These are phyloP conservation scores for Capronia coronata DNA, from an alignment of 2,329 filamentous ascomycete genomes.

Conservation along the genomic window DNA sequence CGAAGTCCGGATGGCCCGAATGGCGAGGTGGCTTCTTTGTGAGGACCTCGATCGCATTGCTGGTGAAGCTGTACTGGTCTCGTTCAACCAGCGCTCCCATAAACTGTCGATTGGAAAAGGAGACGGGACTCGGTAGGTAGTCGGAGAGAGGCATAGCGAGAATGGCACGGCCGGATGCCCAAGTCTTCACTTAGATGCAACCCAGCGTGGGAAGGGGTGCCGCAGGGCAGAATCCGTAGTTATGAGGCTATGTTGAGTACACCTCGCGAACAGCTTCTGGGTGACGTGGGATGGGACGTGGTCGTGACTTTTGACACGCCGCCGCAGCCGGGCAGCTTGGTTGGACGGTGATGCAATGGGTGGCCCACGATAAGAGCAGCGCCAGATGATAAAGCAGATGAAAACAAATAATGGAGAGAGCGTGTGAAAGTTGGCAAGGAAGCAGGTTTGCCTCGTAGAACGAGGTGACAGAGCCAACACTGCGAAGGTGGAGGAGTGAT, in stretches of 20 bases:
- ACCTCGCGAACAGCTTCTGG: background rate
- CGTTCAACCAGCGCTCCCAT: conserved; percentile 14
- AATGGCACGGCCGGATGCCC: background rate
- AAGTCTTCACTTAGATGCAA: background rate
- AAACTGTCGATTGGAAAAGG: conserved; percentile 20
- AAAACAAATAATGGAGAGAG: background rate
- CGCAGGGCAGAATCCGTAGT: background rate
- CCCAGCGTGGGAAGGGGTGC: background rate
- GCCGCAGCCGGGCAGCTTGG: background rate
- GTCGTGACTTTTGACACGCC: background rate
- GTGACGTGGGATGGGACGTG: background rate
- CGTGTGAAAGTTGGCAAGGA: background rate
- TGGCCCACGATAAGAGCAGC: background rate
- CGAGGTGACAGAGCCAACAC: background rate
- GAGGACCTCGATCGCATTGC: conserved; percentile 10
- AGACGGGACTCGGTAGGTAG: conserved; percentile 24
- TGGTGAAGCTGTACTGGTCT: conserved; percentile 22
- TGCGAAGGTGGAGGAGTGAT: background rate
- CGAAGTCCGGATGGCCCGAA: conserved; percentile 44
- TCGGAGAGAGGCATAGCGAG: conserved; percentile 24
- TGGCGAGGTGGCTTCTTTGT: conserved; percentile 24
- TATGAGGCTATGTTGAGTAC: background rate
- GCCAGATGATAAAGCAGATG: background rate
- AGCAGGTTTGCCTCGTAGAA: background rate
- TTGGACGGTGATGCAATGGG: background rate